phyloP scores from a whole-genome alignment of 768 basidiomycete species.

The Hygrophorus russula region DNA sequence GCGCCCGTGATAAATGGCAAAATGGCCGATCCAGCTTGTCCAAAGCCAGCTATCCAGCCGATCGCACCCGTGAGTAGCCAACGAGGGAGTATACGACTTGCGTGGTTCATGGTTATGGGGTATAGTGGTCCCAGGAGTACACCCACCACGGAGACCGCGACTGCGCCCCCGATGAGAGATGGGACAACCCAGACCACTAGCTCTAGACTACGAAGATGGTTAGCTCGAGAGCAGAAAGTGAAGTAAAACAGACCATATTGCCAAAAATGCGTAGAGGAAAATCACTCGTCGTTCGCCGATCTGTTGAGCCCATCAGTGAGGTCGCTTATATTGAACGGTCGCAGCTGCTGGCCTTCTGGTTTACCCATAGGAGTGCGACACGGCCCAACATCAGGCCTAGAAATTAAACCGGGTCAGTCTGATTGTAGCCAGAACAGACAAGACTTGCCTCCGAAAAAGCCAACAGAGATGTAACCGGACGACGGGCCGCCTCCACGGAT shows the following conservation, averaged over 20 bases:
- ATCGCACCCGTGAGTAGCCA: conserved; percentile 58
- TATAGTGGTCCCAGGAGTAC: conserved; percentile 68
- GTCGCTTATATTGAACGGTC: neutral
- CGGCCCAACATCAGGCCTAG: conserved; percentile 50
- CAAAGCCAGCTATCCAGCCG: conserved; percentile 59
- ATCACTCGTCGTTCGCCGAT: conserved; percentile 45
- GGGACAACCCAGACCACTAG: conserved; percentile 61
- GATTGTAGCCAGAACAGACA: neutral
- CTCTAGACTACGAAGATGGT: conserved; percentile 33
- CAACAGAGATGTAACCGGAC: conserved; percentile 47
- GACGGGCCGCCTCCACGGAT: conserved; percentile 33
- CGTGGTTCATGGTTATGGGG: conserved; percentile 62
- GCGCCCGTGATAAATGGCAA: conserved; percentile 67
- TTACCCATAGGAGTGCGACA: conserved; percentile 42
- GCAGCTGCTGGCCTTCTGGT: conserved; percentile 27
- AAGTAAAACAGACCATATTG: conserved; percentile 29
- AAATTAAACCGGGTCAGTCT: neutral
- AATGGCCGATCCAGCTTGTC: conserved; percentile 61
- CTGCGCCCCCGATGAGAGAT: conserved; percentile 50
- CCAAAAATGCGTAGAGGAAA: conserved; percentile 38
- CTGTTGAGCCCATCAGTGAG: conserved; percentile 14
- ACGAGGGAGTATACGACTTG: conserved; percentile 55
- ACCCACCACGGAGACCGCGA: conserved; percentile 56
- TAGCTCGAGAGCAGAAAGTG: neutral
- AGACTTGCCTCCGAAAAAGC: conserved; percentile 40